phyloP scores from a whole-genome alignment of 2,329 filamentous ascomycete genomes.

The Cladosporium colombiae region DNA sequence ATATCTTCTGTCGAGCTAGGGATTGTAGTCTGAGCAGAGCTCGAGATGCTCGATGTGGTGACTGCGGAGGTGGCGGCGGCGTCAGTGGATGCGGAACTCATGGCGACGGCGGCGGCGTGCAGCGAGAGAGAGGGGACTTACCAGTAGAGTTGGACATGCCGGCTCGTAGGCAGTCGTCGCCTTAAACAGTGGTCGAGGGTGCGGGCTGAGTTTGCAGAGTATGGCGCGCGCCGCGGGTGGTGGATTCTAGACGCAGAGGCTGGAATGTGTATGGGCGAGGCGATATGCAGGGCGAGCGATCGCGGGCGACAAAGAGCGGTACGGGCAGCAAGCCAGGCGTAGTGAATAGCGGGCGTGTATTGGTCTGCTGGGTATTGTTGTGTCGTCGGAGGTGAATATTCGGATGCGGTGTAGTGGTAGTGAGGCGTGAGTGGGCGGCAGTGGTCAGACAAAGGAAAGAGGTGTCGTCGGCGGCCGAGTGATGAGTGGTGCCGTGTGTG shows the following conservation, averaged over 20 bases:
- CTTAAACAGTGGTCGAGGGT: conserved; percentile 3
- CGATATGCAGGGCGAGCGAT: conserved; percentile 17
- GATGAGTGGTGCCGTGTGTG: background rate
- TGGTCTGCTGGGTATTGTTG: background rate
- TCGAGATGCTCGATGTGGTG: conserved; percentile 20
- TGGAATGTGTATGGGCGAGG: conserved; percentile 15
- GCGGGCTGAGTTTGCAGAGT: conserved; percentile 7
- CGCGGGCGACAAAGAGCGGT: conserved; percentile 13
- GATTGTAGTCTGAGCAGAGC: conserved; percentile 12
- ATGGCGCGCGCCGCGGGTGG: conserved; percentile 10
- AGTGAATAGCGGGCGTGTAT: background rate
- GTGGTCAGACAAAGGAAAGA: background rate
- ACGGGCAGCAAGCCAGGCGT: background rate
- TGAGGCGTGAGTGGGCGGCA: background rate
- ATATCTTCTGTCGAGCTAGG: conserved; percentile 12
- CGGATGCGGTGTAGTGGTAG: background rate
- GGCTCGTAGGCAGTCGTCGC: conserved; percentile 14
- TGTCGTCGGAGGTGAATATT: background rate
- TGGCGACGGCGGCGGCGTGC: conserved; percentile 6
- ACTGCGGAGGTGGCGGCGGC: conserved; percentile 2
- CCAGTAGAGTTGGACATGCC: conserved; percentile 27
- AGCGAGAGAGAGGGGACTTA: background rate
- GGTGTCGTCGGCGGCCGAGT: background rate
- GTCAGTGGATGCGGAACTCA: conserved; percentile 11
- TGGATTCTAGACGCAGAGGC: conserved; percentile 12